Evolutionary conservation across 257 asterid genomes (phyloP), one percentile per base, ranked within the genome.

Genomic region (Rhazya stricta): DNA sequence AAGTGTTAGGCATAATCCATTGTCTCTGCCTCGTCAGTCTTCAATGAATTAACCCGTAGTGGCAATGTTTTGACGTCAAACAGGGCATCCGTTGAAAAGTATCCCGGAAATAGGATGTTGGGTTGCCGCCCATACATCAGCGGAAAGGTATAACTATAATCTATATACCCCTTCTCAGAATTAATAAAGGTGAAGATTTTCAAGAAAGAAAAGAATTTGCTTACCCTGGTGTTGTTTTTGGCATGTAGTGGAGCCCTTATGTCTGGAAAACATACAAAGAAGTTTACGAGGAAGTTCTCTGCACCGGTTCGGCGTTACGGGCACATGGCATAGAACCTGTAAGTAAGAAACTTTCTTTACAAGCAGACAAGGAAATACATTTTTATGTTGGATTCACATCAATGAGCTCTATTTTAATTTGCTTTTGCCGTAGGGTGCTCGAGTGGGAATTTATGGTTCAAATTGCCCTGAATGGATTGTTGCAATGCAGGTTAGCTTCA

Each of bases 391-490:
- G 36, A 9, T 12, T 10, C 54, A 48, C 15, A 48, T 48, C 54
- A 2, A 5, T 51, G 58, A 0, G n/a, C 3, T 51, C 5, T 8
- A 51, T 51, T 19, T 51, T 51, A 51, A 19, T 51, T n/a, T 41
- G 72, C 62, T 45, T 19, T 30, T 48, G 39, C 67, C 10, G 34
- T 71, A 94, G 98, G 97, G 97, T 39, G 92, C 90, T 79, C 85
- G 95, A 73, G 74, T 94, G 76, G 98, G 98, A 79, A 83, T 94
- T 48, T 94, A 94, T 81, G 97, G 99, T 69, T 41, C 91, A 41
- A 94, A 94, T 76, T 94, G 97, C 84, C 97, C 99, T 73, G 96
- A 94, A 81, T 94, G 99, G 99, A 89, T 94, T 74, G 97, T 94
- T 68, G 96, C 97, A 27, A 92, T 94, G 99, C 93, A 92, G 99